Evolutionary conservation across 208 protist species (phyloP), one percentile per base, ranked within the genome.

Genomic region (Trypanosoma theileri): DNA sequence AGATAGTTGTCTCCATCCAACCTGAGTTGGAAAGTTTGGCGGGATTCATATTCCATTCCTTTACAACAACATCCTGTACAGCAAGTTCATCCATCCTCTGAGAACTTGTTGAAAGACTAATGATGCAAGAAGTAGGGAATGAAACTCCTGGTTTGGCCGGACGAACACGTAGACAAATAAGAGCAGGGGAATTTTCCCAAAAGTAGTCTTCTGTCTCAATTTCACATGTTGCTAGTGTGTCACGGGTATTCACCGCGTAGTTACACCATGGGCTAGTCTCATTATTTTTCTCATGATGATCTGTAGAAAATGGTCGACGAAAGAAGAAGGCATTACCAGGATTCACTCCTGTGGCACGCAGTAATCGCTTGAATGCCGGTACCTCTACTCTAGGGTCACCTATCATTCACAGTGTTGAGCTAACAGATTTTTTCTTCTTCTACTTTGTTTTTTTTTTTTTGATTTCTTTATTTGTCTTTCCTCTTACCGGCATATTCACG

Each of bases 91-190:
- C 83, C 45, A 83, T 65, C 14, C 79, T 69, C 62, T 85, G 80
- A 22, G 69, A 71, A 52, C 61, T 69, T 1, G 81, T 85, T n/a
- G 80, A 77, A 11, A 91, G 73, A 26, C 75, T 81, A 14, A 91
- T 58, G 9, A 88, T 71, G 42, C 85, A 91, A 10, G 70, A 72
- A 0, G 77, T 79, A 41, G 85, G 85, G 55, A 88, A 91, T 45
- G 68, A 68, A n/a, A 65, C 59, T 26, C 80, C 75, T 24, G 73
- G 31, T n/a, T 0, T 28, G 1, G 58, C 69, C 9, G 86, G 80
- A 14, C 61, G 48, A 24, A 80, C 78, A 14, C 63, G 31, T 24
- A 92, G 50, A 40, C 58, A 59, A 56, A 91, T 71, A 22, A 72
- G 35, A 16, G 76, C 68, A 14, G 48, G 26, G 12, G 86, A 85